Evolutionary conservation across 257 asterid genomes (phyloP).

Genomic region (Jacaranda mimosifolia): DNA sequence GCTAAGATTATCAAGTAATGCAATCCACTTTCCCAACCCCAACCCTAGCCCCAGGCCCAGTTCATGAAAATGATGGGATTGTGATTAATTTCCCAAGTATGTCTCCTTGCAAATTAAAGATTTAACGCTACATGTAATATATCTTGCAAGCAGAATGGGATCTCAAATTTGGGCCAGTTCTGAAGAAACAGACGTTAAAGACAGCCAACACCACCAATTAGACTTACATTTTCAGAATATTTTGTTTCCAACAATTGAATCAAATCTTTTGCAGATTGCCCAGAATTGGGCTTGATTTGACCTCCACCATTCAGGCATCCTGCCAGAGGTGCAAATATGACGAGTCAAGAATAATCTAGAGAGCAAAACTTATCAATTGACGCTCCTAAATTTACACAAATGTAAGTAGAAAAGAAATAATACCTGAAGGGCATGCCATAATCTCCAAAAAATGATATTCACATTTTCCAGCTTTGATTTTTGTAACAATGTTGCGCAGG

Average conservation of each 20-base stretch:
- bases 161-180: neutral
- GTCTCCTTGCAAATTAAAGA: neutral
- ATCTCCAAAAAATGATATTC: constrained; percentile 94
- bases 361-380: constrained; percentile 3
- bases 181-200: neutral
- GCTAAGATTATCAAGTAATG: too few species aligned
- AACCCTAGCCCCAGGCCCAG: too few species aligned
- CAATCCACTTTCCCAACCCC: too few species aligned
- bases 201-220: neutral
- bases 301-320: constrained; percentile 99
- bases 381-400: neutral
- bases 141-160: neutral
- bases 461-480: constrained; percentile 85
- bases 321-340: constrained; percentile 38
- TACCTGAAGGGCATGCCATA: constrained; percentile 99
- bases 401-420: neutral
- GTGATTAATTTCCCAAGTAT: too few species aligned
- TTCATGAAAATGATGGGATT: too few species aligned
- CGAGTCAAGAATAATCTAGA: constrained; percentile 13
- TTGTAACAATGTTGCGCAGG: constrained; percentile 85
- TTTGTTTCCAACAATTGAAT: constrained; percentile 72
- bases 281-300: constrained; percentile 85
- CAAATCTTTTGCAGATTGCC: constrained; percentile 87
- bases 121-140: too few species aligned
- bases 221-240: constrained; percentile 85